Percentiles rank a stretch among this genome's conserved stretches.
phyloP scores from a whole-genome alignment of 192 early-diverging fungal genomes.

The Coemansia erecta region DNA sequence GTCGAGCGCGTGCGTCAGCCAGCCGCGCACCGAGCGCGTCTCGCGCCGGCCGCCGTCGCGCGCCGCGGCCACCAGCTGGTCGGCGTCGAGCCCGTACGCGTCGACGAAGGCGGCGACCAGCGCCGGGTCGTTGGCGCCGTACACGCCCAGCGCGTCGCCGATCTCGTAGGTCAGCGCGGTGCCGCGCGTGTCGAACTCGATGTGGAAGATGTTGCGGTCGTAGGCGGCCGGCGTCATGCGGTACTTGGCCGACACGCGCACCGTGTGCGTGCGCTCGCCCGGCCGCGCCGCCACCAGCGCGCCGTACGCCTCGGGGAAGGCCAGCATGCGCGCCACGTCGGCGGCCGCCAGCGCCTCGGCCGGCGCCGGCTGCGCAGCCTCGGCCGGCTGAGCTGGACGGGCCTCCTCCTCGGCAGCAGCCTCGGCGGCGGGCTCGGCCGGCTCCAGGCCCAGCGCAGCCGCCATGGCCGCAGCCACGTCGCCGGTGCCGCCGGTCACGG shows the following conservation, averaged over 20 bases:
- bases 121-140: conserved; percentile 78
- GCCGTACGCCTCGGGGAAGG: conserved; percentile 41
- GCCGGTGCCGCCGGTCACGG: conserved; percentile 13
- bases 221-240: conserved; percentile 86
- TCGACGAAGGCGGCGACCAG: conserved; percentile 73
- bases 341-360: neutral
- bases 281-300: conserved; percentile 20
- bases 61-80: conserved; percentile 62
- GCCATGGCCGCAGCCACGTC: conserved; percentile 10
- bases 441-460: conserved; percentile 19
- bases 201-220: conserved; percentile 96
- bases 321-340: conserved; percentile 34
- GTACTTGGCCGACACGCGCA: conserved; percentile 35
- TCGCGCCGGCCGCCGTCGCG: conserved; percentile 60
- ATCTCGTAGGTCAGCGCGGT: conserved; percentile 86
- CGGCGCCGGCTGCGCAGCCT: neutral
- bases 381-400: no score
- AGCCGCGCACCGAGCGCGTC: conserved; percentile 71
- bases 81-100: conserved; percentile 68
- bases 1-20: conserved; percentile 82
- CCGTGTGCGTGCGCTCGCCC: conserved; percentile 27
- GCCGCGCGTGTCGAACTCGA: conserved; percentile 85
- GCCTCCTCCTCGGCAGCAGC: conserved; percentile 4
- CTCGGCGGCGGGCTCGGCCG: neutral
- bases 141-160: conserved; percentile 92